These are phyloP conservation scores for Sphagnum fallax DNA, from an alignment of 228 moss, liverwort and hornwort genomes.

Conservation along the genomic window DNA sequence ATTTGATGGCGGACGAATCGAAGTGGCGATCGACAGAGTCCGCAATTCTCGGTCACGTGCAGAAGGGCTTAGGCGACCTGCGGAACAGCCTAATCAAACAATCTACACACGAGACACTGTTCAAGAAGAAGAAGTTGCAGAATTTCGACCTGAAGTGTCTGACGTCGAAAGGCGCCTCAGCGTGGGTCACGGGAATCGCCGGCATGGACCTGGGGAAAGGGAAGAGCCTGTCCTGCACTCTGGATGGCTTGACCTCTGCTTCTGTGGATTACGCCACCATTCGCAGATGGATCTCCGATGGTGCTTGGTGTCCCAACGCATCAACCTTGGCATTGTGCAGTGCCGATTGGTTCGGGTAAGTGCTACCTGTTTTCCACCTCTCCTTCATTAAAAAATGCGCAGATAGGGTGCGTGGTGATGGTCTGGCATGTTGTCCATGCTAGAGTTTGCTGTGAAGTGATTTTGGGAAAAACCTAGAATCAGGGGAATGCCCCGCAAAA, in stretches of 20 bases:
- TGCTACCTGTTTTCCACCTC: neutral
- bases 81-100: neutral
- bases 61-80: slow-evolving; percentile 5
- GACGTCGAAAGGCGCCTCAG: neutral
- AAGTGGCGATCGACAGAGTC: slow-evolving; percentile 3
- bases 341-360: slow-evolving; percentile 6
- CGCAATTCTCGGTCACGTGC: neutral
- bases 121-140: slow-evolving; percentile 5
- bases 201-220: slow-evolving; percentile 9
- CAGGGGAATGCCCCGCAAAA: neutral
- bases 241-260: slow-evolving; percentile 15
- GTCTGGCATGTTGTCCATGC: no score
- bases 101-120: neutral
- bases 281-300: slow-evolving; percentile 4
- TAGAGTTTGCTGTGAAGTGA: no score
- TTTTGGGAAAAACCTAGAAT: neutral
- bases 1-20: slow-evolving; percentile 7
- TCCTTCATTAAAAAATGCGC: neutral
- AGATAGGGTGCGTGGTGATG: no score
- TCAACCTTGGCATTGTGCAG: neutral
- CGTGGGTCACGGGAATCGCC: slow-evolving; percentile 2
- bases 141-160: neutral
- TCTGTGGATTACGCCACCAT: slow-evolving; percentile 1
- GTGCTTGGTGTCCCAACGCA: slow-evolving; percentile 7
- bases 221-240: slow-evolving; percentile 8